phyloP scores from a whole-genome alignment of 768 basidiomycete species.

The Antrodiella citrinella region DNA sequence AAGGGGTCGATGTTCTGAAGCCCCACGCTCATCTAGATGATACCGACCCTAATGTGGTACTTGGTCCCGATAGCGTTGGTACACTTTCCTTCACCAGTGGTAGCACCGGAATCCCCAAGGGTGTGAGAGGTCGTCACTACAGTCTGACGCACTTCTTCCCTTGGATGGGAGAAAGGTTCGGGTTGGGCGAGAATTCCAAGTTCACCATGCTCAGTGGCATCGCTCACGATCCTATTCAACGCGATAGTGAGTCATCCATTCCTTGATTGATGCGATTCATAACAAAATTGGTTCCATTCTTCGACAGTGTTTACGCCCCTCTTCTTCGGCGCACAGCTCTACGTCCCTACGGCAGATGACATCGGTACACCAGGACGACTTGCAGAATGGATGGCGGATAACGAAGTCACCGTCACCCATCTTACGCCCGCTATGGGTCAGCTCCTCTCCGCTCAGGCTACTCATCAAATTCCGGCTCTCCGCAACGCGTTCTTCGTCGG shows the following conservation, averaged over 20 bases:
- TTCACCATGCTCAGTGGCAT: conserved; percentile 99
- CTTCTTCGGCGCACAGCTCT: conserved; percentile 92
- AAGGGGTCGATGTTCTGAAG: conserved; percentile 52
- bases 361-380: conserved; percentile 95
- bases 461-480: conserved; percentile 76
- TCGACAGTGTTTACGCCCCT: conserved; percentile 90
- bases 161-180: conserved; percentile 94
- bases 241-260: conserved; percentile 74
- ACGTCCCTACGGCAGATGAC: conserved; percentile 94
- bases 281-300: neutral
- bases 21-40: conserved; percentile 45
- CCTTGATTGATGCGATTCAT: neutral
- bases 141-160: conserved; percentile 99
- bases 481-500: conserved; percentile 96
- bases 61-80: conserved; percentile 94
- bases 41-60: conserved; percentile 69
- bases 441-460: conserved; percentile 84
- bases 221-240: conserved; percentile 97
- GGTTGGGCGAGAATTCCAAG: conserved; percentile 60
- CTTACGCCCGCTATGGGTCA: conserved; percentile 99
- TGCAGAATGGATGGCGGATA: conserved; percentile 97
- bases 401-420: conserved; percentile 90
- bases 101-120: conserved; percentile 96
- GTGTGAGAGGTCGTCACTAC: conserved; percentile 93
- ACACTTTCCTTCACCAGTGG: conserved; percentile 96